Evolutionary conservation across 2,329 filamentous ascomycete species (phyloP).

Genomic region (Diaporthe batatas): DNA sequence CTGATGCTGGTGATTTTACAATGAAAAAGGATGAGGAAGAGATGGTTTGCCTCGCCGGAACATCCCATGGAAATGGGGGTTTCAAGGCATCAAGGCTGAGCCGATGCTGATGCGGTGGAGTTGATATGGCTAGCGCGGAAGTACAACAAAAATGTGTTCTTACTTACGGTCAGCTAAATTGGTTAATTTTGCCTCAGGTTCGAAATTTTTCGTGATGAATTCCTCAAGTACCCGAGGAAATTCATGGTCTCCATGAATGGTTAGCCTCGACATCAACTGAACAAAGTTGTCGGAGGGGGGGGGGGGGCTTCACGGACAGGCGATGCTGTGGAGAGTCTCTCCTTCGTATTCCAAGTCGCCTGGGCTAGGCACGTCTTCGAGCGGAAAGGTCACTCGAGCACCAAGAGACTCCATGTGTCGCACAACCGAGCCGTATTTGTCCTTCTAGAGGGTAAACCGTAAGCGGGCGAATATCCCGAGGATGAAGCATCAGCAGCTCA

Average conservation of each 20-base stretch:
- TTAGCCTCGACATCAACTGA: not conserved
- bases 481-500: not conserved
- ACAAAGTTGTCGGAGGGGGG: not conserved
- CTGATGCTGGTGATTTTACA: not conserved
- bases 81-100: not conserved
- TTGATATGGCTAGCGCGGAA: not conserved
- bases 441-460: slow-evolving; percentile 31
- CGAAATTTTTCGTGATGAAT: slow-evolving; percentile 41
- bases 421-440: slow-evolving; percentile 39
- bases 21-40: not conserved
- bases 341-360: slow-evolving; percentile 37
- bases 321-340: slow-evolving; percentile 42
- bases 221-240: slow-evolving; percentile 36
- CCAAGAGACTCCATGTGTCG: slow-evolving; percentile 40
- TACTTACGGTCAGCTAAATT: slow-evolving; percentile 41
- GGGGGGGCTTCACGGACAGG: slow-evolving; percentile 39
- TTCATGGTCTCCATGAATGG: slow-evolving; percentile 35
- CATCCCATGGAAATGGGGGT: not conserved
- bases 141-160: too few species aligned
- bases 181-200: slow-evolving; percentile 38
- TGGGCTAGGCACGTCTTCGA: slow-evolving; percentile 34
- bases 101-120: not conserved
- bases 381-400: slow-evolving; percentile 41
- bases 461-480: too few species aligned
- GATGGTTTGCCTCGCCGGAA: not conserved